phyloP scores from a whole-genome alignment of 2,329 filamentous ascomycete genomes.

The Cyanodermella asteris region DNA sequence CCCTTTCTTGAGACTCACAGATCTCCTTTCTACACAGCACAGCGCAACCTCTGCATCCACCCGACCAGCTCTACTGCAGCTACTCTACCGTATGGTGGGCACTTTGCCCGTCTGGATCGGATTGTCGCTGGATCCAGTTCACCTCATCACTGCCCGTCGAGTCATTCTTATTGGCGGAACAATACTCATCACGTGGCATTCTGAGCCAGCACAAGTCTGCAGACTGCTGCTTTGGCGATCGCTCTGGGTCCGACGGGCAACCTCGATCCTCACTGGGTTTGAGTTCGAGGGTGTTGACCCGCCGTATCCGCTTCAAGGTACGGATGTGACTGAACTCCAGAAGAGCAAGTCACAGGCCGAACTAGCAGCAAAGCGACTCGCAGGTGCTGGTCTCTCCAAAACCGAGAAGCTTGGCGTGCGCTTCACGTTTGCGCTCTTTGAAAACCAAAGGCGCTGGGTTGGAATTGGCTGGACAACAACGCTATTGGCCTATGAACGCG shows the following conservation, averaged over 20 bases:
- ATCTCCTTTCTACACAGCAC: constrained; percentile 77
- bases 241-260: constrained; percentile 44
- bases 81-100: constrained; percentile 74
- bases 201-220: constrained; percentile 61
- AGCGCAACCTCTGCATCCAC: constrained; percentile 84
- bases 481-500: constrained; percentile 72
- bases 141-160: constrained; percentile 68
- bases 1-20: constrained; percentile 68
- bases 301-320: too few species aligned
- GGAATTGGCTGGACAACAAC: constrained; percentile 88
- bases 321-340: constrained; percentile 12
- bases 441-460: constrained; percentile 90
- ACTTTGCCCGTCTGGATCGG: constrained; percentile 75
- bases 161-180: constrained; percentile 75
- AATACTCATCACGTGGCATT: constrained; percentile 75
- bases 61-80: constrained; percentile 63
- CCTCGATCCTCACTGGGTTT: constrained; percentile 58
- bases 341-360: too few species aligned
- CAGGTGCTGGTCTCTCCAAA: constrained; percentile 9
- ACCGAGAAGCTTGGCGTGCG: too few species aligned
- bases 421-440: constrained; percentile 90
- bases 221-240: constrained; percentile 84
- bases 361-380: too few species aligned
- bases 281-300: constrained; percentile 27
- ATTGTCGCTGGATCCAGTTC: constrained; percentile 60